phyloP scores from a whole-genome alignment of 805 yeast species.

The Sugiyamaella smithiae region DNA sequence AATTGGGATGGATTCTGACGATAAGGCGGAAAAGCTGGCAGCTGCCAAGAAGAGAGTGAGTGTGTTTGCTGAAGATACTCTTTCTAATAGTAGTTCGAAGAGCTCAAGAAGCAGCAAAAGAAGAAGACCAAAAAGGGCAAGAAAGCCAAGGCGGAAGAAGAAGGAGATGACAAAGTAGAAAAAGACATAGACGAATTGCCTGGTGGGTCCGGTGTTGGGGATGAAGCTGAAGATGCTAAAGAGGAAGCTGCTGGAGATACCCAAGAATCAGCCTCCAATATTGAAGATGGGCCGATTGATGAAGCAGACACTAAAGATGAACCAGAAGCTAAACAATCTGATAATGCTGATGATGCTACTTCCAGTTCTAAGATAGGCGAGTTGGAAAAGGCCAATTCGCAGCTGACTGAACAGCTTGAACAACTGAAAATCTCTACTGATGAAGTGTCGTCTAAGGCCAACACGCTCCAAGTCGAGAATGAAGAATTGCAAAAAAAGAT shows the following conservation, averaged over 20 bases:
- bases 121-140: slow-evolving; percentile 48
- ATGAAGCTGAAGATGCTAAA: slow-evolving; percentile 13
- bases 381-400: too few species aligned
- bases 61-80: slow-evolving; percentile 5
- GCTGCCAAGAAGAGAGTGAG: slow-evolving; percentile 66
- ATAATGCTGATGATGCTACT: too few species aligned
- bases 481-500: neutral
- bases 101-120: slow-evolving; percentile 56
- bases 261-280: too few species aligned
- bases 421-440: too few species aligned
- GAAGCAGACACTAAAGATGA: too few species aligned
- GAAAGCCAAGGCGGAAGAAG: slow-evolving; percentile 31
- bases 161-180: slow-evolving; percentile 11
- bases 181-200: too few species aligned
- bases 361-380: too few species aligned
- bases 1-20: slow-evolving; percentile 10
- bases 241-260: slow-evolving; percentile 1
- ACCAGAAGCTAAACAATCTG: too few species aligned
- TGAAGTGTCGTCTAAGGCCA: too few species aligned
- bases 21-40: slow-evolving; percentile 61
- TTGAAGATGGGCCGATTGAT: too few species aligned
- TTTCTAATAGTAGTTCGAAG: slow-evolving; percentile 47
- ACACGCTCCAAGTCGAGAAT: neutral
- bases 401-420: too few species aligned
- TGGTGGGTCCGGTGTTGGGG: too few species aligned